Conservation (phyloP, 1,284 basidiomycete species). For the Cryptococcus sp. region DNA sequence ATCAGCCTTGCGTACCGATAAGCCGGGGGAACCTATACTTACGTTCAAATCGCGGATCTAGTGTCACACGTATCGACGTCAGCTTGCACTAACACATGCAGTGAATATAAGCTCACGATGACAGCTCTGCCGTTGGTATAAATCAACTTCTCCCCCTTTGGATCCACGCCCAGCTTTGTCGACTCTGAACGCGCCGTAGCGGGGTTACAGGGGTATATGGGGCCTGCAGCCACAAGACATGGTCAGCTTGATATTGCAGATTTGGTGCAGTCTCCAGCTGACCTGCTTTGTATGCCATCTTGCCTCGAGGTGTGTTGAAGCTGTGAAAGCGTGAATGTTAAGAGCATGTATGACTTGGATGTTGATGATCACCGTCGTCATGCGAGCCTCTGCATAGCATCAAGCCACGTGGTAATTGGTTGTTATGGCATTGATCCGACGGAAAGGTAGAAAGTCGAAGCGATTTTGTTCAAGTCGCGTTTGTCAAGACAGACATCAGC, state of each 20-base stretch:
- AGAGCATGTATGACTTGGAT: no score
- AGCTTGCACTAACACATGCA: background rate
- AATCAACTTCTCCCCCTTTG: slow-evolving; percentile 78
- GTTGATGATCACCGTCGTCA: no score
- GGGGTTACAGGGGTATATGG: slow-evolving; percentile 72
- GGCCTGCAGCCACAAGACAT: slow-evolving; percentile 19
- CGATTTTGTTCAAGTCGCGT: no score
- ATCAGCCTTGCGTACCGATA: background rate
- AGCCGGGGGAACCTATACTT: slow-evolving; percentile 11
- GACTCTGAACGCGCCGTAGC: slow-evolving; percentile 60
- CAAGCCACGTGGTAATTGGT: no score
- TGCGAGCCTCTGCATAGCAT: no score
- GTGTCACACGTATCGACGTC: slow-evolving; percentile 13
- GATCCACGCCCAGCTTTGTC: slow-evolving; percentile 72
- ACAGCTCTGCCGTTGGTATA: slow-evolving; percentile 85
- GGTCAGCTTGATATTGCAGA: background rate
- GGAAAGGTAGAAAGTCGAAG: no score
- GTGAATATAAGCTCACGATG: slow-evolving; percentile 62
- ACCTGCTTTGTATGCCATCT: slow-evolving; percentile 43
- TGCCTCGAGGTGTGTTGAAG: background rate
- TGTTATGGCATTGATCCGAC: no score
- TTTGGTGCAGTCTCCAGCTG: background rate
- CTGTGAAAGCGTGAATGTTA: background rate
- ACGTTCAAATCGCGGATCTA: slow-evolving; percentile 67
- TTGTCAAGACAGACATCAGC: no score